phyloP scores from a whole-genome alignment of 805 yeast species.

The Saturnispora sekii region DNA sequence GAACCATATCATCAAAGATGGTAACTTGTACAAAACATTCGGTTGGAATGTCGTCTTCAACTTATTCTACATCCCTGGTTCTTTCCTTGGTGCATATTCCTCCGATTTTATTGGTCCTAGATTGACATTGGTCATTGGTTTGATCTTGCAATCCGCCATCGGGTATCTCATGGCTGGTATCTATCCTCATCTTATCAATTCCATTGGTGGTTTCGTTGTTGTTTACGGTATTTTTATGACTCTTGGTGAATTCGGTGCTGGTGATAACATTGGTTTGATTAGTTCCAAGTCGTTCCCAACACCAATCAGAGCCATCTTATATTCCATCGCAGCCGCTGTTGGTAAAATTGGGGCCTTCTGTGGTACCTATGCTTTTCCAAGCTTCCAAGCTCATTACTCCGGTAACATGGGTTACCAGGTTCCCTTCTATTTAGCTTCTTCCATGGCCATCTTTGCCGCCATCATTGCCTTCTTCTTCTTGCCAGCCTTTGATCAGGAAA shows the following conservation, averaged over 20 bases:
- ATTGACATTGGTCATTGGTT: slow-evolving; percentile 61
- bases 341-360: slow-evolving; percentile 92
- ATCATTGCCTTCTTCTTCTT: slow-evolving; percentile 56
- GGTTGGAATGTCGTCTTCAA: slow-evolving; percentile 92
- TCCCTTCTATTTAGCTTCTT: slow-evolving; percentile 76
- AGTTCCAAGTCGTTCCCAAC: slow-evolving; percentile 84
- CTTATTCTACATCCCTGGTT: slow-evolving; percentile 83
- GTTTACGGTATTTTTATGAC: slow-evolving; percentile 82
- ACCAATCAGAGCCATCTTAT: slow-evolving; percentile 82
- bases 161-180: slow-evolving; percentile 80
- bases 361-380: slow-evolving; percentile 84
- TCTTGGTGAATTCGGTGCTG: slow-evolving; percentile 91
- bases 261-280: slow-evolving; percentile 81
- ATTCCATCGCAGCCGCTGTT: slow-evolving; percentile 83
- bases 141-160: slow-evolving; percentile 59
- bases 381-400: slow-evolving; percentile 51
- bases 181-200: slow-evolving; percentile 42
- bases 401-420: slow-evolving; percentile 59
- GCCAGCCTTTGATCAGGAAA: slow-evolving; percentile 78
- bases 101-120: slow-evolving; percentile 94
- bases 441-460: slow-evolving; percentile 67
- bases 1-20: slow-evolving; percentile 44
- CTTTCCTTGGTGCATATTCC: slow-evolving; percentile 73
- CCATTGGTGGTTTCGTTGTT: slow-evolving; percentile 73
- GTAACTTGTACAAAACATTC: slow-evolving; percentile 60